phyloP scores from a whole-genome alignment of 1,284 basidiomycete genomes.

The Boletus smithii region DNA sequence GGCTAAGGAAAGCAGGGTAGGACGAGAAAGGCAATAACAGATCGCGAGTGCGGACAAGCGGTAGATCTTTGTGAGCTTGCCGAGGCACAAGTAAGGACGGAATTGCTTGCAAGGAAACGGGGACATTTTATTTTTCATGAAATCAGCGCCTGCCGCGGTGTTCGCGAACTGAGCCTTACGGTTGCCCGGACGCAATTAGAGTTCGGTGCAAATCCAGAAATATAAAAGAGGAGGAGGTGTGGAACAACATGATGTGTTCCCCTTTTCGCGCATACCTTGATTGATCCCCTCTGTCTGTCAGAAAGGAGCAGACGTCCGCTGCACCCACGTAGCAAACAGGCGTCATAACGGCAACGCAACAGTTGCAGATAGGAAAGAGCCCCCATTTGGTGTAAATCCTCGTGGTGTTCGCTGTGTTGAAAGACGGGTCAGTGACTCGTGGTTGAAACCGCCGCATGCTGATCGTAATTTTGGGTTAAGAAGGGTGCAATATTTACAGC shows the following conservation, averaged over 20 bases:
- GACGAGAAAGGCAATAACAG: conserved; percentile 34
- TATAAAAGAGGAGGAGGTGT: conserved; percentile 29
- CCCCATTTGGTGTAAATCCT: conserved; percentile 7
- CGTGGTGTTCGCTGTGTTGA: conserved; percentile 11
- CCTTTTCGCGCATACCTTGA: conserved; percentile 18
- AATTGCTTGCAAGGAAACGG: conserved; percentile 32
- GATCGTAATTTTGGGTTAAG: conserved; percentile 14
- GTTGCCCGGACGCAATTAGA: conserved; percentile 30
- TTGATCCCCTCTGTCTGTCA: conserved; percentile 6
- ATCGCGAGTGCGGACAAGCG: conserved; percentile 15
- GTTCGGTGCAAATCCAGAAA: conserved; percentile 27
- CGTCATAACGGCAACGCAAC: conserved; percentile 11
- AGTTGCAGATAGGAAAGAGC: conserved; percentile 1
- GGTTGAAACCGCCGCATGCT: conserved; percentile 16
- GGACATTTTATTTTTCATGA: conserved; percentile 28
- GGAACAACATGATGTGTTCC: conserved; percentile 12
- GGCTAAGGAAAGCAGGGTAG: conserved; percentile 30
- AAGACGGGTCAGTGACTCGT: conserved; percentile 20
- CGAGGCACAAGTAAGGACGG: conserved; percentile 30
- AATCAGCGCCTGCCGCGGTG: conserved; percentile 31
- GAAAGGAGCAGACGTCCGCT: conserved; percentile 1
- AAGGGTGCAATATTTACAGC: neutral
- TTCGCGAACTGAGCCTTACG: conserved; percentile 23
- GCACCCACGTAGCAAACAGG: conserved; percentile 13
- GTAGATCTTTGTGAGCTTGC: conserved; percentile 31